Evolutionary conservation across 2,329 filamentous ascomycete species (phyloP).

Genomic region (Colletotrichum echinochloae): DNA sequence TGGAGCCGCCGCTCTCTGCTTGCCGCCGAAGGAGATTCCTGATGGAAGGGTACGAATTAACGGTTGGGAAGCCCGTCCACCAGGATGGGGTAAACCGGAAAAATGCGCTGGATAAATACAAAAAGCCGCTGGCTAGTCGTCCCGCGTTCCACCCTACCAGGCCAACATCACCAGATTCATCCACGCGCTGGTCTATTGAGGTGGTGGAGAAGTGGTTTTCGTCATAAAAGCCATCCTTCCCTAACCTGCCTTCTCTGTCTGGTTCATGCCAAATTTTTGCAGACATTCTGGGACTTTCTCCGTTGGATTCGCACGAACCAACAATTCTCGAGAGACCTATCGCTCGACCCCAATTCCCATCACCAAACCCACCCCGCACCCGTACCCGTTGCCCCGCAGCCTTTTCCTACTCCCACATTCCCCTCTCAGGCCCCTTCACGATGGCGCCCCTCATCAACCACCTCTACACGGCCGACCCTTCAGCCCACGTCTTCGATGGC

Average conservation of each 20-base stretch:
- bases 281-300: neutral
- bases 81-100: slow-evolving; percentile 39
- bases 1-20: neutral
- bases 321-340: neutral
- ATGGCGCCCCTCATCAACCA: slow-evolving; percentile 76
- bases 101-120: slow-evolving; percentile 43
- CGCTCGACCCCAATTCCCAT: slow-evolving; percentile 11
- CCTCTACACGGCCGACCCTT: slow-evolving; percentile 84
- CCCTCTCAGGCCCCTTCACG: neutral
- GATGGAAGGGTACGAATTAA: neutral
- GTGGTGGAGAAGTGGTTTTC: slow-evolving; percentile 8
- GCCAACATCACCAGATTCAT: slow-evolving; percentile 35
- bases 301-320: neutral
- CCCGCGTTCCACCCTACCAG: slow-evolving; percentile 37
- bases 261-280: neutral
- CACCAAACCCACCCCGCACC: slow-evolving; percentile 8
- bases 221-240: slow-evolving; percentile 14
- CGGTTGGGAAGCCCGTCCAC: slow-evolving; percentile 7
- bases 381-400: neutral
- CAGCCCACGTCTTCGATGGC: slow-evolving; percentile 82
- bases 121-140: slow-evolving; percentile 38
- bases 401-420: neutral
- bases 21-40: neutral
- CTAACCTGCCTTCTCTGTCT: neutral
- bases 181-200: slow-evolving; percentile 6